phyloP scores from a whole-genome alignment of 352 stramenopile genomes.

The Globisporangium spinosum region DNA sequence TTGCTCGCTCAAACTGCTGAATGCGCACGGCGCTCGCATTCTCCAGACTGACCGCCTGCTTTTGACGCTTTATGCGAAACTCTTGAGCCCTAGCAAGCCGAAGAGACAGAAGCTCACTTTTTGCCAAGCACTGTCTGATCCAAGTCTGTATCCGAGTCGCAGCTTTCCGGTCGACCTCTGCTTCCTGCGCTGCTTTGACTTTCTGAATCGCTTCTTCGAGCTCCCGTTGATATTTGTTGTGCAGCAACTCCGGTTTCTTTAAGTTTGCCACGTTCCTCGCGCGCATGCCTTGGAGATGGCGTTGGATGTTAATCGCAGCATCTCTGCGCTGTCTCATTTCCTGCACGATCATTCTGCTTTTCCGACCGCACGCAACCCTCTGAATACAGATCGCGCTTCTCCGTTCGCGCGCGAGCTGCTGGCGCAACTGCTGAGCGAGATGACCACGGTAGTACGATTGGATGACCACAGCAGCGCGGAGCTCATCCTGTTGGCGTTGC shows the following conservation, averaged over 20 bases:
- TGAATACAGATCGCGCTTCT: slow-evolving; percentile 40
- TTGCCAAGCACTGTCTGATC: slow-evolving; percentile 24
- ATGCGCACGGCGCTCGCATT: slow-evolving; percentile 29
- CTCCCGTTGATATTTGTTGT: slow-evolving; percentile 13
- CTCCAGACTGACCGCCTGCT: slow-evolving; percentile 20
- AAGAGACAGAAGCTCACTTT: slow-evolving; percentile 16
- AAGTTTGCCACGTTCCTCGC: slow-evolving; percentile 14
- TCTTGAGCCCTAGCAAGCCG: slow-evolving; percentile 21
- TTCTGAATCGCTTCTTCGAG: slow-evolving; percentile 13
- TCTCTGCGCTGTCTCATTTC: slow-evolving; percentile 4
- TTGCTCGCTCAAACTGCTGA: slow-evolving; percentile 33
- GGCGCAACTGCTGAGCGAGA: slow-evolving; percentile 20
- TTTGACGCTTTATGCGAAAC: slow-evolving; percentile 15
- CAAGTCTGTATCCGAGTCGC: slow-evolving; percentile 32
- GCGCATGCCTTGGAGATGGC: slow-evolving; percentile 26
- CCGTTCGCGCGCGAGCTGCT: slow-evolving; percentile 13
- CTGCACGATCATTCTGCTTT: slow-evolving; percentile 17
- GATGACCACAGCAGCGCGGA: slow-evolving; percentile 21
- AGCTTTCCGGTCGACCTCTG: slow-evolving; percentile 21
- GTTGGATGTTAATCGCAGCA: slow-evolving; percentile 41
- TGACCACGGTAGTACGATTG: slow-evolving; percentile 33
- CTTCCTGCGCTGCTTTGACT: slow-evolving; percentile 18
- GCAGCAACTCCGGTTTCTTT: slow-evolving; percentile 18
- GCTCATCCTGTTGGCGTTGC: slow-evolving; percentile 23
- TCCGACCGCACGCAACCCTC: slow-evolving; percentile 26